These are phyloP conservation scores for Venturia oleaginea DNA, from an alignment of 2,329 filamentous ascomycete genomes.

Conservation along the genomic window DNA sequence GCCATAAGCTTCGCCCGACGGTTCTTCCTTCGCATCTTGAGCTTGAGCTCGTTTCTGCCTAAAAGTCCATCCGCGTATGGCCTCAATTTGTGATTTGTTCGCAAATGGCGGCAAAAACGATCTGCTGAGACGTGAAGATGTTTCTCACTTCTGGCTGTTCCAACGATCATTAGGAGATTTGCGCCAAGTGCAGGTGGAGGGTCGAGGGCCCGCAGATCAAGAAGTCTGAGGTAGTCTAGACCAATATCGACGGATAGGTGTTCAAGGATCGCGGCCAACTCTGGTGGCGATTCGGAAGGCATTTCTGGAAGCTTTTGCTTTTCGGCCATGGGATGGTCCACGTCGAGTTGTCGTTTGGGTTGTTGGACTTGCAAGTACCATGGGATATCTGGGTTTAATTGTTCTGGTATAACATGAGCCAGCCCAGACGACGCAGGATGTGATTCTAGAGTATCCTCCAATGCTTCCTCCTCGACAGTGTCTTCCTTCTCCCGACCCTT, in stretches of 20 bases:
- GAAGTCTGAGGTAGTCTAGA: constrained; percentile 67
- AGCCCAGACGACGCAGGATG: background rate
- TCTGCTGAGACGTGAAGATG: constrained; percentile 89
- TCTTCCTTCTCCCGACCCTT: background rate
- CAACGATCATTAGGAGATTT: constrained; percentile 86
- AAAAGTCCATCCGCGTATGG: constrained; percentile 81
- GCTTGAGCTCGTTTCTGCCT: constrained; percentile 82
- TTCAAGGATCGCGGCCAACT: constrained; percentile 64
- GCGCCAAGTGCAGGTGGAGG: constrained; percentile 80
- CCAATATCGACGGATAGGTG: constrained; percentile 79
- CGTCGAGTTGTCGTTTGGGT: constrained; percentile 18
- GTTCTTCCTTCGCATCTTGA: constrained; percentile 70
- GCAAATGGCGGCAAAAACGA: constrained; percentile 78
- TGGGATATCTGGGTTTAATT: constrained; percentile 36
- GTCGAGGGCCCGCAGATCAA: constrained; percentile 77
- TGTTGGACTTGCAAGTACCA: constrained; percentile 75
- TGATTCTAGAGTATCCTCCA: background rate
- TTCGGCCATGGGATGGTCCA: constrained; percentile 37
- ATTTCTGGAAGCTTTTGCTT: constrained; percentile 52
- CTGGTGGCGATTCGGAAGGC: constrained; percentile 59
- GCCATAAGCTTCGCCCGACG: constrained; percentile 75
- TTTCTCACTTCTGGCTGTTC: constrained; percentile 82
- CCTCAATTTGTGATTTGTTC: constrained; percentile 59
- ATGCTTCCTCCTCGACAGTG: background rate
- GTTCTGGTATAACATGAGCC: background rate